Percentiles rank a stretch among this genome's conserved stretches.
These are phyloP conservation scores for Papiliotrema laurentii DNA, from an alignment of 1,284 basidiomycete genomes.

Conservation along the genomic window DNA sequence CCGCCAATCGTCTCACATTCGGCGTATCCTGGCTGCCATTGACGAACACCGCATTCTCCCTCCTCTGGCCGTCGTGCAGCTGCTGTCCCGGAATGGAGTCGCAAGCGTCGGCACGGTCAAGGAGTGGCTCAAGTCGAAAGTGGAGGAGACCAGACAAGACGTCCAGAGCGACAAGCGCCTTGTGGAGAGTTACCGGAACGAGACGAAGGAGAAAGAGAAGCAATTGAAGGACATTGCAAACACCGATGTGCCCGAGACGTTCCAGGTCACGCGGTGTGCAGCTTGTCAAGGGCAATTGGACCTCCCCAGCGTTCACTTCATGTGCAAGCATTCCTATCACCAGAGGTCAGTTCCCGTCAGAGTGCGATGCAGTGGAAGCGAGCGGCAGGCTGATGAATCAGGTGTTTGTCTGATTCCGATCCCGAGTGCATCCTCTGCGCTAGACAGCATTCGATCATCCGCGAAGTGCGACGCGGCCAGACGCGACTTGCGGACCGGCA, in stretches of 20 bases:
- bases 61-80: constrained; percentile 80
- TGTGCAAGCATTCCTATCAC: constrained; percentile 97
- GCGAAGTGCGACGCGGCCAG: constrained; percentile 80
- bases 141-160: constrained; percentile 67
- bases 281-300: constrained; percentile 83
- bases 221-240: constrained; percentile 78
- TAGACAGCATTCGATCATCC: constrained; percentile 77
- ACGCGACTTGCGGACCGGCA: constrained; percentile 76
- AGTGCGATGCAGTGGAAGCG: background rate
- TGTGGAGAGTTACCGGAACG: constrained; percentile 77
- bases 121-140: constrained; percentile 75
- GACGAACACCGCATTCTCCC: constrained; percentile 77
- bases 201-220: constrained; percentile 73
- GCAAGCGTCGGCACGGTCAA: constrained; percentile 87
- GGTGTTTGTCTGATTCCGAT: constrained; percentile 76
- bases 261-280: constrained; percentile 89
- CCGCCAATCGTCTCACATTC: constrained; percentile 67
- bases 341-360: constrained; percentile 59
- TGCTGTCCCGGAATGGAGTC: constrained; percentile 77
- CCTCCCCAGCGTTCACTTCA: constrained; percentile 90
- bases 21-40: constrained; percentile 66
- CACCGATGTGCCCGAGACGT: constrained; percentile 71
- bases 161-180: constrained; percentile 88
- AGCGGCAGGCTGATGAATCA: constrained; percentile 34
- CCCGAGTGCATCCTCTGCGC: constrained; percentile 85